Evolutionary conservation across 345 rosid genomes (phyloP), one percentile per base, ranked within the genome.

Genomic region (Hypericum androsaemum): DNA sequence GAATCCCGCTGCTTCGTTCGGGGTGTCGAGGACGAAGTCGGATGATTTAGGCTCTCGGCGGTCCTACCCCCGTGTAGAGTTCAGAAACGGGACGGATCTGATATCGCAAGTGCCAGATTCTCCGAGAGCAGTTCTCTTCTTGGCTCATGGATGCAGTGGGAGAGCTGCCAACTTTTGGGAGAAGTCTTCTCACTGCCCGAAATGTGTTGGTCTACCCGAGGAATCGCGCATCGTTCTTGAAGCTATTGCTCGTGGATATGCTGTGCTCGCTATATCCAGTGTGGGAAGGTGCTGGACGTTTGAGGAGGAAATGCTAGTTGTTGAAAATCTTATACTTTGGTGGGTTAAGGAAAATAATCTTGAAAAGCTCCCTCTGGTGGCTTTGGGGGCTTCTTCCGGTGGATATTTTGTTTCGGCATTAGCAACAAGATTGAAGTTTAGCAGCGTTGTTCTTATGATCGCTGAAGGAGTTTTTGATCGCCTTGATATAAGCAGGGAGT

Each of bases 381-480:
- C 85, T 45, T 71, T 88, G 60, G 98, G 98, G 12, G 95, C 98
- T 55, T 88, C 98, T 8, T 92, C 98, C 32, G 95, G 97, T 65
- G 94, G 97, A 5, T 68, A 83, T 70, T 92, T 92, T 65, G 78
- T 81, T 48, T 88, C 98, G 52, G 79, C 80, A 6, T 80, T 92
- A 13, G 90, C 95, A 14, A 59, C 60, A 6, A 60, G 48, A 15
- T 45, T 88, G 65, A 65, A 59, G 73, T 92, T 88, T 22, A 81
- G 81, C 66, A 80, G 95, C 67, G 65, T 88, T 32, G 62, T 75
- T 14, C 74, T 92, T 62, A 88, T 92, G 98, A 81, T 92, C 50
- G 86, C 95, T 0, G 95, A 80, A 72, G 98, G 94, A 22, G 16
- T 80, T 16, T 85, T 88, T 49, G 82, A 78, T 64, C 64, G 28